Percentiles rank a stretch among this genome's conserved stretches.
Evolutionary conservation across 1,284 basidiomycete genomes (phyloP).

Genomic region (Meripilus lineatus): DNA sequence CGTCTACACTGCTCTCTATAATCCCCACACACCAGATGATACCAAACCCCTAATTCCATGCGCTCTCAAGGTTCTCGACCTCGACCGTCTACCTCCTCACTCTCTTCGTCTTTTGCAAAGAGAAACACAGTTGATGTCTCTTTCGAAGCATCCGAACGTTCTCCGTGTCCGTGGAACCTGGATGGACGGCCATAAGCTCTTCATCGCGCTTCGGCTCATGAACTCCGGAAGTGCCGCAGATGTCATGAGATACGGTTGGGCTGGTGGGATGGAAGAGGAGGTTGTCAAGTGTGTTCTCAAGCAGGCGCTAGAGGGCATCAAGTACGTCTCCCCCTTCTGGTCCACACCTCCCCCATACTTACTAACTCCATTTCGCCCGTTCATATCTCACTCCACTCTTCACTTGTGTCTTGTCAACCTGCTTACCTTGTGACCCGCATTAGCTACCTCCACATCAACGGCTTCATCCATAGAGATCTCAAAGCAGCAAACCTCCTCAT

Average conservation of each 20-base stretch:
- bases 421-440: too few relatives aligned
- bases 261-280: conserved; percentile 84
- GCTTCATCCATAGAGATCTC: conserved; percentile 85
- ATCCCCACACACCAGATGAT: conserved; percentile 31
- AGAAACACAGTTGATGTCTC: conserved; percentile 88
- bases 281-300: conserved; percentile 80
- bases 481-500: conserved; percentile 88
- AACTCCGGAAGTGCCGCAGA: conserved; percentile 83
- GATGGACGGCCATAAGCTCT: conserved; percentile 79
- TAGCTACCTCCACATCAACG: conserved; percentile 86
- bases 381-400: not conserved
- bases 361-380: not conserved
- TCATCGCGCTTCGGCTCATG: conserved; percentile 88
- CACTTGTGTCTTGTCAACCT: not conserved
- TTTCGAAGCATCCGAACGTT: conserved; percentile 91
- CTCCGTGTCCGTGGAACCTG: conserved; percentile 86
- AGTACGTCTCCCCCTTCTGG: conserved; percentile 42
- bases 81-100: conserved; percentile 68
- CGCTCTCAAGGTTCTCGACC: conserved; percentile 85
- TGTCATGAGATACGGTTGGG: conserved; percentile 80
- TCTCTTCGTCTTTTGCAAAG: conserved; percentile 69
- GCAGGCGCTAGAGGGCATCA: conserved; percentile 80
- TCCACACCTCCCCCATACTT: conserved; percentile 3
- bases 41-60: conserved; percentile 46
- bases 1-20: conserved; percentile 74